These are phyloP conservation scores for Porpolomopsis calyptriformis DNA, from an alignment of 768 basidiomycete species.

Conservation along the genomic window DNA sequence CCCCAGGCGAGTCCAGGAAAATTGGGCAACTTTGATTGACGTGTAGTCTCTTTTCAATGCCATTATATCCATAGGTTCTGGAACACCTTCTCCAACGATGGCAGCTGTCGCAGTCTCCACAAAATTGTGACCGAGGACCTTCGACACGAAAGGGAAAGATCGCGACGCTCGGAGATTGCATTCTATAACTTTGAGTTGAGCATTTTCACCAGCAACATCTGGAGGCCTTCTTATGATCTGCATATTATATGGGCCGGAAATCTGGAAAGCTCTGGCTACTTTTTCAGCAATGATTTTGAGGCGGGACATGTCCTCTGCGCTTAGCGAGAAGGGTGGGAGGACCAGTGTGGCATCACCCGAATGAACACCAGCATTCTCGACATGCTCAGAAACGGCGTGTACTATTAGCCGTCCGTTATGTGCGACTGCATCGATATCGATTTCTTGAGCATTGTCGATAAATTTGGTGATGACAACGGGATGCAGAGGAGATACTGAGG, in stretches of 20 bases:
- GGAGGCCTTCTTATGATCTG: constrained; percentile 85
- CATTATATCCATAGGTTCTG: constrained; percentile 89
- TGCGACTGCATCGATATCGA: constrained; percentile 95
- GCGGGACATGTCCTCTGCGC: constrained; percentile 65
- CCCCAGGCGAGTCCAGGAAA: constrained; percentile 93
- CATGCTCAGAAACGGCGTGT: constrained; percentile 95
- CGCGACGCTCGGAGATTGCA: constrained; percentile 97
- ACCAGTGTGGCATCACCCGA: constrained; percentile 98
- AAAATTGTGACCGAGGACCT: constrained; percentile 95
- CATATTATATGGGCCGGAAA: constrained; percentile 99
- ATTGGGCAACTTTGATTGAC: constrained; percentile 95
- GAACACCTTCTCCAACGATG: constrained; percentile 77
- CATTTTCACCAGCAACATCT: constrained; percentile 37
- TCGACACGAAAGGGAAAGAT: constrained; percentile 98
- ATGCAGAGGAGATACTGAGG: constrained; percentile 90
- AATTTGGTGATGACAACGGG: constrained; percentile 99
- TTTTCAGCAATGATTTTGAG: constrained; percentile 91
- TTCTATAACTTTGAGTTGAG: constrained; percentile 92
- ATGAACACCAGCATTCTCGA: constrained; percentile 97
- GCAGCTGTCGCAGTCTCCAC: constrained; percentile 88
- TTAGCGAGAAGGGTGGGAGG: constrained; percentile 83
- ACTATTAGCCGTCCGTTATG: constrained; percentile 86
- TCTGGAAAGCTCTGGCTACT: constrained; percentile 89
- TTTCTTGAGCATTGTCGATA: constrained; percentile 96
- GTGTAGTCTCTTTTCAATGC: constrained; percentile 79